Evolutionary conservation across 176 grass and related monocot species (phyloP).

Genomic region (Themeda triandra): DNA sequence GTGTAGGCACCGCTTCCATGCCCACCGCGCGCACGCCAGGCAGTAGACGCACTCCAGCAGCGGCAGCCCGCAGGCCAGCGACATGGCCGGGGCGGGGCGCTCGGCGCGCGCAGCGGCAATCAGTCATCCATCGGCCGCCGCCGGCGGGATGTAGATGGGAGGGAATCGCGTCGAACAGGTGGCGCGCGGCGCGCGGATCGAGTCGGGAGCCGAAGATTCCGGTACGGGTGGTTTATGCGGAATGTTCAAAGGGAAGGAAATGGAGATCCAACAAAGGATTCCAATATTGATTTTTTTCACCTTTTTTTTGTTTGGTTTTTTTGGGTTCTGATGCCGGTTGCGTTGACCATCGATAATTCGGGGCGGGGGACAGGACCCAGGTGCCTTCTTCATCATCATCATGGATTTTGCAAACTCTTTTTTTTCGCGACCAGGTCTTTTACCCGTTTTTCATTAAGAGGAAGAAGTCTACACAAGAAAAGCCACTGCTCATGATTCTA

Average conservation of each 20-base stretch:
- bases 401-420: too few species aligned
- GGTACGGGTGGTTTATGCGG: neutral
- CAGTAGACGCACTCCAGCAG: conserved; percentile 96
- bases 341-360: too few species aligned
- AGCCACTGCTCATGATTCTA: too few species aligned
- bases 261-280: neutral
- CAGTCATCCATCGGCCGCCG: conserved; percentile 17
- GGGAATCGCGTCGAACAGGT: conserved; percentile 17
- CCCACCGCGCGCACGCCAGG: conserved; percentile 93
- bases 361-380: too few species aligned
- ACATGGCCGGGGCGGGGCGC: conserved; percentile 47
- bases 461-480: too few species aligned
- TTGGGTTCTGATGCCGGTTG: neutral
- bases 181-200: neutral
- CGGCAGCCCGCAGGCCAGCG: conserved; percentile 75
- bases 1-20: conserved; percentile 93
- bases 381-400: too few species aligned
- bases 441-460: too few species aligned
- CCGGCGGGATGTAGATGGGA: neutral
- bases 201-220: neutral
- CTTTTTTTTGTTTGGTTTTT: neutral
- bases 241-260: neutral
- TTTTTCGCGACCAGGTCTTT: too few species aligned
- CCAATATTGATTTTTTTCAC: neutral
- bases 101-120: neutral